A percentile compares a stretch with the other conserved stretches of the same genome.
Conservation (phyloP, 768 basidiomycete genomes). For the Termitomyces sp. region DNA sequence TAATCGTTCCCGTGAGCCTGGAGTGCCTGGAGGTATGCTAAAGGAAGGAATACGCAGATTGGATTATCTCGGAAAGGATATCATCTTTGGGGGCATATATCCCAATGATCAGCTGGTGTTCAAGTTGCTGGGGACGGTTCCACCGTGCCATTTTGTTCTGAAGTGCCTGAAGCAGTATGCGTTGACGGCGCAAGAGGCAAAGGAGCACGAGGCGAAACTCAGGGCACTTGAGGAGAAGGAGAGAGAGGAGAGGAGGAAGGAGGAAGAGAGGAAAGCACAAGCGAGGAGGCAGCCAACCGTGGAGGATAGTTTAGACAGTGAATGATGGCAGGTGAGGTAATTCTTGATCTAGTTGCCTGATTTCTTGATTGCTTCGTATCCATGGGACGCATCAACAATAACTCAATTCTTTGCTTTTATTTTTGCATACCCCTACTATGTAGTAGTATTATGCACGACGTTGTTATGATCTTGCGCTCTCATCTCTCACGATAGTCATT, state of each 20-base stretch:
- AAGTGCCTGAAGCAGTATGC: slow-evolving; percentile 43
- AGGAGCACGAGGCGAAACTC: slow-evolving; percentile 39
- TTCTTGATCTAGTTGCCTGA: background rate
- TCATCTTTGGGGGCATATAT: slow-evolving; percentile 61
- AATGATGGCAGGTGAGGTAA: background rate
- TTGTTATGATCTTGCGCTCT: background rate
- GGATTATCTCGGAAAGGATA: slow-evolving; percentile 58
- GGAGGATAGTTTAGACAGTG: slow-evolving; percentile 3
- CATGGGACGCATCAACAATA: background rate
- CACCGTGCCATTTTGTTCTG: slow-evolving; percentile 59
- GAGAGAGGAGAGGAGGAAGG: slow-evolving; percentile 33
- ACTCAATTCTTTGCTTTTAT: too few relatives aligned
- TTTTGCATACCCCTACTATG: slow-evolving; percentile 15
- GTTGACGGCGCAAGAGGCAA: slow-evolving; percentile 44
- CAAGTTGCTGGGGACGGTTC: slow-evolving; percentile 37
- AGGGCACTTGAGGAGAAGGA: slow-evolving; percentile 8
- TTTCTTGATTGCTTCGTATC: background rate
- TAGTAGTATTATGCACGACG: background rate
- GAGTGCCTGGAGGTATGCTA: slow-evolving; percentile 66
- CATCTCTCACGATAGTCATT: background rate
- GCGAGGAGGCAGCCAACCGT: slow-evolving; percentile 9
- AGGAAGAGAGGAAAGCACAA: background rate
- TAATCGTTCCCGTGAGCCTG: slow-evolving; percentile 59
- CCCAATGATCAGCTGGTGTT: slow-evolving; percentile 37
- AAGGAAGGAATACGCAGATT: slow-evolving; percentile 57